Conservation (phyloP, 148 eudicot species). For the Rhododendron williamsianum region DNA sequence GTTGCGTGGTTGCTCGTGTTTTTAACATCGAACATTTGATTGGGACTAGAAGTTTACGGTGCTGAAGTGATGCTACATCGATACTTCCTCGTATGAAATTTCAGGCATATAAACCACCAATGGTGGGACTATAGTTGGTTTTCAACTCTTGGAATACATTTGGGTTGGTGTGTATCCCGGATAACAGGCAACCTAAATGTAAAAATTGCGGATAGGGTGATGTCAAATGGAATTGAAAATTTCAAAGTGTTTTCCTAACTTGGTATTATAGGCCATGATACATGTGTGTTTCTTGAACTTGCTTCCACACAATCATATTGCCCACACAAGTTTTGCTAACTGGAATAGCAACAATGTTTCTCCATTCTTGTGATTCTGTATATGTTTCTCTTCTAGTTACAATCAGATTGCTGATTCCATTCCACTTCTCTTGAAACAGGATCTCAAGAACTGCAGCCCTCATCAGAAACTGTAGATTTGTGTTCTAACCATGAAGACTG, state of each 20-base stretch:
- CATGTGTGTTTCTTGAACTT: neutral
- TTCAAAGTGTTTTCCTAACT: neutral
- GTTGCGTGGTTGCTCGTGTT: neutral
- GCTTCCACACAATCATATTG: neutral
- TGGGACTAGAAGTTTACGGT: neutral
- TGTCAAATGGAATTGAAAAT: neutral
- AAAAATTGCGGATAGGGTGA: neutral
- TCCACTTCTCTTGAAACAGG: conserved; percentile 33
- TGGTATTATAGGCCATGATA: neutral
- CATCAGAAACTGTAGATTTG: conserved; percentile 40
- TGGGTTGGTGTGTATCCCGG: neutral
- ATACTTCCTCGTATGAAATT: neutral
- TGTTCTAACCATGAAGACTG: conserved; percentile 83
- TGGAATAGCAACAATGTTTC: neutral
- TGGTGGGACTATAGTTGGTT: neutral
- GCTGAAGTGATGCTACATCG: neutral
- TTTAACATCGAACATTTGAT: neutral
- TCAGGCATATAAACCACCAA: neutral
- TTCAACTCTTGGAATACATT: neutral
- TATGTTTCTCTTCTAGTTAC: neutral
- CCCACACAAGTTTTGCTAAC: neutral
- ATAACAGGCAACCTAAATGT: neutral
- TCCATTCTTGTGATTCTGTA: neutral
- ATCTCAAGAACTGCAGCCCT: conserved; percentile 64
- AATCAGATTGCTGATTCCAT: neutral